Evolutionary conservation across 2,329 filamentous ascomycete genomes (phyloP), one percentile per base, ranked within the genome.

Genomic region (Thyridium curvatum): DNA sequence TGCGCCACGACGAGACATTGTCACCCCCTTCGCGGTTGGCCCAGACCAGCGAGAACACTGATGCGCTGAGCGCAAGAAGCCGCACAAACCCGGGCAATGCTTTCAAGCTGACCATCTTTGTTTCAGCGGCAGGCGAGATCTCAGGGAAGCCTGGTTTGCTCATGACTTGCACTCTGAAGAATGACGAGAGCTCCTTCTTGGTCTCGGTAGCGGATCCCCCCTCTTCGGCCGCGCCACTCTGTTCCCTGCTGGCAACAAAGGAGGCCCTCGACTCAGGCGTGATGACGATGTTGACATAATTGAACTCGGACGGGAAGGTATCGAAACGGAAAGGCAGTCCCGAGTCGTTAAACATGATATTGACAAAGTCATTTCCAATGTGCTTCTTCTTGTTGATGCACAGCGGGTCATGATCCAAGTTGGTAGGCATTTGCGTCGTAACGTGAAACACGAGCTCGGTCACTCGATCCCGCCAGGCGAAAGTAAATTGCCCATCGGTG

Each of bases 261-360:
- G 83, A 84, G 3, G 81, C 80, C 31, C 82, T 75, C 4, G 88
- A 90, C 45, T 90, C 86, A 1, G 93, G 93, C 3, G 86, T 87
- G 54, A 98, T 91, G 51, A 97, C 84, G 52, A 98, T 97, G 58
- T 96, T 89, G 56, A 98, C 89, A 55, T 86, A 95, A 56, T 96
- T 97, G 70, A 98, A 95, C 41, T 91, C 85, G 1, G 89, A 94
- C 1, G 88, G 88, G 51, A 98, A 94, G 0, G 87, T 95, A 56
- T 95, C 79, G 56, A 95, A 94, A 39, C 77, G 75, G 66, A 95
- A 97, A 0, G 86, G 84, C 35, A 82, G 61, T n/a, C 93, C 91
- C 3, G 90, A 96, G 53, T 94, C 88, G 59, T 98, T 98, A 72
- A 94, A 98, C 41, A 98, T 84, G 50, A 98, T 94, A 57, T 95